Evolutionary conservation across 768 basidiomycete genomes (phyloP), one percentile per base, ranked within the genome.

Genomic region (Collybiopsis confluens): DNA sequence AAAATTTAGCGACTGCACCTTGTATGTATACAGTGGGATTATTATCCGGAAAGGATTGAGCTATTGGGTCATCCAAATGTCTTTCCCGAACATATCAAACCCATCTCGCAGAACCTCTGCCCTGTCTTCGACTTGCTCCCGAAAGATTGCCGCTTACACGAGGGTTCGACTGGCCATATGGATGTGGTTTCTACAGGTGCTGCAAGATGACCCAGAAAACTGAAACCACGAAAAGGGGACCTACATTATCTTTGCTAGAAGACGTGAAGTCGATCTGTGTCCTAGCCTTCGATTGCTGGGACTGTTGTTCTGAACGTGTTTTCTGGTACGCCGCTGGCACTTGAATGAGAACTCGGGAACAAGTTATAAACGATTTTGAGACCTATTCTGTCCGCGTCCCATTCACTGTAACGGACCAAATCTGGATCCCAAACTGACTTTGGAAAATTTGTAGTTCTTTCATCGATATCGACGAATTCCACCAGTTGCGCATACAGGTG

Each of bases 401-500:
- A 96, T 21, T 44, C 42, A 13, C 56, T 43, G 30, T 33, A n/a
- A 27, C 67, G 65, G 1, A 88, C 71, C 37, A 79, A 79, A 35
- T 78, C 68, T 13, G 91, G 85, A 62, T 88, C 79, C 87, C 96
- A 98, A 1, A 90, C 69, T 7, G 75, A 72, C 16, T 56, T 72
- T 54, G 90, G 86, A 62, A 95, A 94, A 58, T 92, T 90, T 1
- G 87, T 88, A n/a, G 82, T 73, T 15, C 86, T 81, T 67, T 98
- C 96, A 62, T 96, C 86, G 15, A 51, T 51, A 54, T 89, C 88
- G 15, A 97, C 85, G 65, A 95, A 97, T 64, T 97, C 92, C 57
- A 99, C 95, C 2, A 99, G 82, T 61, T 93, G 93, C 11, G 90
- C 77, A 68, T 96, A 97, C n/a, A 98, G 81, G 63, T 97, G 92